Evolutionary conservation across 805 yeast genomes (phyloP).

Genomic region (Ascoidea tarda): DNA sequence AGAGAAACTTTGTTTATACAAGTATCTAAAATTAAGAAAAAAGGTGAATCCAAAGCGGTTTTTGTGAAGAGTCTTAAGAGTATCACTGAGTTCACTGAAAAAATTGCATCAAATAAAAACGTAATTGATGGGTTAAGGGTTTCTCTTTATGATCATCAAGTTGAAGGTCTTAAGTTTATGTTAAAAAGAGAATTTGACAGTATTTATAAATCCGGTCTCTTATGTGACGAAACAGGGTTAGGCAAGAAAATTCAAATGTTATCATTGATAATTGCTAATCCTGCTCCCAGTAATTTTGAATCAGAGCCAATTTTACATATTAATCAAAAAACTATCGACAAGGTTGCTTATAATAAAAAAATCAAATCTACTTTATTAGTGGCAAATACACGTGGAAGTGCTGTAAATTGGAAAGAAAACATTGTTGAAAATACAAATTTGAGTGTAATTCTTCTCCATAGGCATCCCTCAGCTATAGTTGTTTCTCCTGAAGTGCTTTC

Average conservation of each 20-base stretch:
- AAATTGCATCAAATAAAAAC: conserved; percentile 9
- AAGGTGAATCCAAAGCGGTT: too few relatives aligned
- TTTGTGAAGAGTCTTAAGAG: too few relatives aligned
- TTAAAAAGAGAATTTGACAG: conserved; percentile 20
- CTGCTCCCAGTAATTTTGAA: conserved; percentile 5
- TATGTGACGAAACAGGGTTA: conserved; percentile 85
- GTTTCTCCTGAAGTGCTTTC: conserved; percentile 43
- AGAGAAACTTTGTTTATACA: too few relatives aligned
- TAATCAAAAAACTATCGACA: too few relatives aligned
- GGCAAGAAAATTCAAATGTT: conserved; percentile 77
- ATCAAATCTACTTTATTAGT: not conserved
- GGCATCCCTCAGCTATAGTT: conserved; percentile 34
- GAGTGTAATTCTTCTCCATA: too few relatives aligned
- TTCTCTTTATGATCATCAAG: conserved; percentile 30
- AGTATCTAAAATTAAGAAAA: too few relatives aligned
- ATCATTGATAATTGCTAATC: conserved; percentile 33
- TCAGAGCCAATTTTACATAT: not conserved
- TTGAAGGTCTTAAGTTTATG: conserved; percentile 28
- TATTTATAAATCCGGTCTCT: conserved; percentile 35
- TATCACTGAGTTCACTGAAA: too few relatives aligned
- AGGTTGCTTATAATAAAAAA: too few relatives aligned
- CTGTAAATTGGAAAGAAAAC: not conserved
- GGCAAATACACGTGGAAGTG: not conserved
- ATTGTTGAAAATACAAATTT: not conserved
- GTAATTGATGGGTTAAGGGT: conserved; percentile 24